phyloP scores from a whole-genome alignment of 345 rosid species.

The Arabidopsis arenosa region DNA sequence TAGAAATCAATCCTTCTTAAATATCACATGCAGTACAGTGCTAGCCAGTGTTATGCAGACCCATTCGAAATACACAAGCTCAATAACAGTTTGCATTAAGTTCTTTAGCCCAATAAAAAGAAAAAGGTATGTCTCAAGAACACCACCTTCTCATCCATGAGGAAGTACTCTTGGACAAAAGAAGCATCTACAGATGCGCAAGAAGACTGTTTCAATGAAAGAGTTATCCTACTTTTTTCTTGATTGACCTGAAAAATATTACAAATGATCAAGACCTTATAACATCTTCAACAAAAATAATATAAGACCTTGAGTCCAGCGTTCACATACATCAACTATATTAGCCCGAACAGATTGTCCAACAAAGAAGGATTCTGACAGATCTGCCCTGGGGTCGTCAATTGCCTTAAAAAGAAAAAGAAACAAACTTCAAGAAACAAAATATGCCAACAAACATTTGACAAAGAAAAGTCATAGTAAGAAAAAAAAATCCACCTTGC shows the following conservation, averaged over 20 bases:
- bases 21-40: constrained; percentile 3
- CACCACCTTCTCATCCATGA: constrained; percentile 77
- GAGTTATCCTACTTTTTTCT: constrained; percentile 72
- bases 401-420: constrained; percentile 58
- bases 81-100: constrained; percentile 5
- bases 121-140: constrained; percentile 5
- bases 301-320: constrained; percentile 31
- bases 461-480: constrained; percentile 14
- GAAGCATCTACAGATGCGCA: constrained; percentile 86
- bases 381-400: constrained; percentile 68
- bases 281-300: constrained; percentile 18
- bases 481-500: constrained; percentile 60
- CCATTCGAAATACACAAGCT: constrained; percentile 19
- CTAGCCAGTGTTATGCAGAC: constrained; percentile 22
- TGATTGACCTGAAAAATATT: constrained; percentile 62
- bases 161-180: constrained; percentile 76
- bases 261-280: constrained; percentile 26
- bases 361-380: constrained; percentile 69
- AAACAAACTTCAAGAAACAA: constrained; percentile 23
- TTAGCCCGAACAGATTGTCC: constrained; percentile 95
- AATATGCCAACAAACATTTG: constrained; percentile 5
- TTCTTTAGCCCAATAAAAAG: constrained; percentile 4
- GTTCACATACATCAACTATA: constrained; percentile 73
- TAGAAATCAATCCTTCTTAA: constrained; percentile 17
- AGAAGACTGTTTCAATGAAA: constrained; percentile 85